A percentile compares a stretch with the other conserved stretches of the same genome.
Conservation (phyloP, 192 early-diverging fungal genomes). For the Phycomyces nitens region DNA sequence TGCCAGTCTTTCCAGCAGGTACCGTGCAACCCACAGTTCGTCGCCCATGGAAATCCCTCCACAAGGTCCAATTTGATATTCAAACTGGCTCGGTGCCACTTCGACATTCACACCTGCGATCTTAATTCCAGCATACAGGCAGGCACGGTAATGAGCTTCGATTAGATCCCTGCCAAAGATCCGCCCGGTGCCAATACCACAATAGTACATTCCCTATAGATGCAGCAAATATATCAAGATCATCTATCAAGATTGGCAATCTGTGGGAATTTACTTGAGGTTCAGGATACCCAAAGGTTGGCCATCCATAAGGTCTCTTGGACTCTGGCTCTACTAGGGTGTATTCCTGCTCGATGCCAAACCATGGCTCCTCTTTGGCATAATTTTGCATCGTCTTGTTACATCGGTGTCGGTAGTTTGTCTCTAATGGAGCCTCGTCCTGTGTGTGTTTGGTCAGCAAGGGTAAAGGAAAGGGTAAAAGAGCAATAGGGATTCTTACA, state of each 20-base stretch:
- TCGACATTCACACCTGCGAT: conserved; percentile 52
- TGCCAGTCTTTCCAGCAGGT: conserved; percentile 42
- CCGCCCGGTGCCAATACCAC: conserved; percentile 44
- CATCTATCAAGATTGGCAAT: neutral
- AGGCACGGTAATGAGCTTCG: conserved; percentile 51
- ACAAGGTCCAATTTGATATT: conserved; percentile 51
- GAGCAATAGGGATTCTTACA: conserved; percentile 46
- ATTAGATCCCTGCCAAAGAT: conserved; percentile 50
- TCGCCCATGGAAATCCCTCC: conserved; percentile 43
- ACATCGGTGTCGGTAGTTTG: conserved; percentile 41
- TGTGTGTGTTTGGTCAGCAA: too few species aligned
- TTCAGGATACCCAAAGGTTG: conserved; percentile 46
- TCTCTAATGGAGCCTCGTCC: neutral
- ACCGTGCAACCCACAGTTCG: conserved; percentile 50
- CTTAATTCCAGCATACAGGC: conserved; percentile 47
- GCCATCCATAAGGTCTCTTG: conserved; percentile 47
- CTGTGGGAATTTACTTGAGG: conserved; percentile 30
- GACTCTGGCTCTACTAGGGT: conserved; percentile 44
- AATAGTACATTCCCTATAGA: conserved; percentile 45
- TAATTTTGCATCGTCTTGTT: conserved; percentile 36
- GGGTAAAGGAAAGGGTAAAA: neutral
- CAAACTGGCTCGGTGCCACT: conserved; percentile 52
- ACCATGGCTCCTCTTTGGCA: conserved; percentile 45
- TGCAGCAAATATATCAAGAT: neutral
- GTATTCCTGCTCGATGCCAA: conserved; percentile 58